phyloP scores from a whole-genome alignment of 2,329 filamentous ascomycete genomes.

The Cercospora brassicicola region DNA sequence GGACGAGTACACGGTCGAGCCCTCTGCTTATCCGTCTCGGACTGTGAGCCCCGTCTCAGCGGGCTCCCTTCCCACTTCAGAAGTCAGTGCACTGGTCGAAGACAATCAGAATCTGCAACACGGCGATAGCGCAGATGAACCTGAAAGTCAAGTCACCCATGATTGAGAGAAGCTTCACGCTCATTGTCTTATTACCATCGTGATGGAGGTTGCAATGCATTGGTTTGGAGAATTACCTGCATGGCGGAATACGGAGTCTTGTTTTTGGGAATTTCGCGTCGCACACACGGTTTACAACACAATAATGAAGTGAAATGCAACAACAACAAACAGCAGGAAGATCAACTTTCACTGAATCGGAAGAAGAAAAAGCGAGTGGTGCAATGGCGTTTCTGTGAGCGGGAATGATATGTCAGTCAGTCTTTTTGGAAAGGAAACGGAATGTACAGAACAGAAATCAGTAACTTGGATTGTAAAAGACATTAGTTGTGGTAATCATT shows the following conservation, averaged over 20 bases:
- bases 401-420: background rate
- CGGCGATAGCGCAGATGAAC: background rate
- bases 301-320: background rate
- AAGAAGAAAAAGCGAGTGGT: background rate
- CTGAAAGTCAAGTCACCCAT: background rate
- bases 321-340: background rate
- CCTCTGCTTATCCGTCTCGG: background rate
- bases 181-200: background rate
- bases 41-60: background rate
- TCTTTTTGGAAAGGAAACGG: background rate
- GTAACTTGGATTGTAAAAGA: background rate
- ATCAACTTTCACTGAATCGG: background rate
- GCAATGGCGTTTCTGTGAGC: background rate
- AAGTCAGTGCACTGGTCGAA: background rate
- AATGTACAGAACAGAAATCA: background rate
- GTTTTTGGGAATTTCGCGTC: background rate
- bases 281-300: background rate
- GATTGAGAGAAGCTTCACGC: background rate
- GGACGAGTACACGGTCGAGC: background rate
- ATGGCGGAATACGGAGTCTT: background rate
- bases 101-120: background rate
- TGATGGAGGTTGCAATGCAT: background rate
- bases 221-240: background rate
- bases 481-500: background rate
- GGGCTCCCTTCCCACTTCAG: background rate